phyloP scores from a whole-genome alignment of 257 asterid species.

The Nicotiana tabacum region DNA sequence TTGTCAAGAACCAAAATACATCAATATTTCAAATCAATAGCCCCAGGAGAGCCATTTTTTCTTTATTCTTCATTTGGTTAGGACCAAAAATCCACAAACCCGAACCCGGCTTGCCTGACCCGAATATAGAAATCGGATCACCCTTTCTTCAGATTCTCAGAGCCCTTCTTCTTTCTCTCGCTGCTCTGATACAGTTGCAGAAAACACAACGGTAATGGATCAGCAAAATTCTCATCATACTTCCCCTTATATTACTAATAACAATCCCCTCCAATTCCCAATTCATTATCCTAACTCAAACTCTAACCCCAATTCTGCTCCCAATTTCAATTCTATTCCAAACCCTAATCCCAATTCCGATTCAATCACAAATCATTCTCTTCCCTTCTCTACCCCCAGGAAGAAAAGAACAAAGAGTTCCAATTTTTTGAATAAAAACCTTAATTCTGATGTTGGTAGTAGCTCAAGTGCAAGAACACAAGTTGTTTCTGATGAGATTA shows the following conservation, averaged over 20 bases:
- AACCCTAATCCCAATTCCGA: conserved; percentile 18
- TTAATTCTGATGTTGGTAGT: neutral
- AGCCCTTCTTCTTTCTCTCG: conserved; percentile 2
- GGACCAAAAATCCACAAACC: too few species aligned
- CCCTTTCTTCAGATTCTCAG: neutral
- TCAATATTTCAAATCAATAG: too few species aligned
- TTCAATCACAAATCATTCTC: conserved; percentile 28
- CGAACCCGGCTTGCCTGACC: neutral
- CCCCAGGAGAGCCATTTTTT: too few species aligned
- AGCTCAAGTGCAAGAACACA: conserved; percentile 18
- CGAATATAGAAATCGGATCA: neutral
- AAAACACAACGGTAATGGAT: conserved; percentile 34
- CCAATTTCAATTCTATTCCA: conserved; percentile 19
- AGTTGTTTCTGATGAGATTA: conserved; percentile 63
- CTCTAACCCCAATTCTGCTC: conserved; percentile 14
- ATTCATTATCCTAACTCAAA: conserved; percentile 32
- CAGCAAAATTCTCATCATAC: neutral
- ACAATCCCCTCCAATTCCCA: conserved; percentile 43
- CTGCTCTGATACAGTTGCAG: neutral
- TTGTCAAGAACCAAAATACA: too few species aligned
- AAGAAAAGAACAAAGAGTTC: conserved; percentile 48
- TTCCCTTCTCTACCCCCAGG: conserved; percentile 34
- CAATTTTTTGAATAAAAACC: neutral
- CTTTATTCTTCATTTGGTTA: too few species aligned
- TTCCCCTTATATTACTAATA: conserved; percentile 29